phyloP scores from a whole-genome alignment of 2,329 filamentous ascomycete genomes.

The Septoria petroselini region DNA sequence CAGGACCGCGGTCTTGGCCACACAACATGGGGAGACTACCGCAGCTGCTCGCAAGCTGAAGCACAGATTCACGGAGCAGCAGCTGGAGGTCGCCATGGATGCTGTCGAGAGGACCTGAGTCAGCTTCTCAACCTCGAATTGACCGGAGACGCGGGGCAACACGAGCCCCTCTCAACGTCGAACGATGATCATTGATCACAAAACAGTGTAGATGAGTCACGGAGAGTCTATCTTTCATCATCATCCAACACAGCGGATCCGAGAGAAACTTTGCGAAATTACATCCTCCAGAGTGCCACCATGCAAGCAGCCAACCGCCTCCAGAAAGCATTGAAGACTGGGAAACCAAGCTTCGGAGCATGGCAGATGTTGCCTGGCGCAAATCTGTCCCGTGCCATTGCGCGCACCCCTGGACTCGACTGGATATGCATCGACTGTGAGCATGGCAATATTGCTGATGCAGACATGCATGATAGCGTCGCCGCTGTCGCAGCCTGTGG shows the following conservation, averaged over 20 bases:
- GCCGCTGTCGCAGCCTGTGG: conserved; percentile 48
- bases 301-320: conserved; percentile 57
- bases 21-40: conserved; percentile 54
- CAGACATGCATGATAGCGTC: conserved; percentile 56
- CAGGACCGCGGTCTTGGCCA: conserved; percentile 48
- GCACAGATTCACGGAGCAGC: conserved; percentile 68
- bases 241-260: no score
- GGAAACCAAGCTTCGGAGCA: conserved; percentile 53
- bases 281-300: no score
- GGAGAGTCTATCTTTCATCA: no score
- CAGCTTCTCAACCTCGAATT: not conserved
- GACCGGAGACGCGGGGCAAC: no score
- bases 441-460: conserved; percentile 57
- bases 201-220: no score
- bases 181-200: no score
- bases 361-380: conserved; percentile 58
- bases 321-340: conserved; percentile 50
- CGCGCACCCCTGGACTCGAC: conserved; percentile 50
- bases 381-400: conserved; percentile 54
- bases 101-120: conserved; percentile 40
- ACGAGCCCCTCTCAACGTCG: no score
- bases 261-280: no score
- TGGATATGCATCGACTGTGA: conserved; percentile 49
- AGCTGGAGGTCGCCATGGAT: conserved; percentile 69
- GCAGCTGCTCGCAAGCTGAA: conserved; percentile 67